Evolutionary conservation across 805 yeast species (phyloP), one percentile per base, ranked within the genome.

Genomic region (Suhomyces emberorum): DNA sequence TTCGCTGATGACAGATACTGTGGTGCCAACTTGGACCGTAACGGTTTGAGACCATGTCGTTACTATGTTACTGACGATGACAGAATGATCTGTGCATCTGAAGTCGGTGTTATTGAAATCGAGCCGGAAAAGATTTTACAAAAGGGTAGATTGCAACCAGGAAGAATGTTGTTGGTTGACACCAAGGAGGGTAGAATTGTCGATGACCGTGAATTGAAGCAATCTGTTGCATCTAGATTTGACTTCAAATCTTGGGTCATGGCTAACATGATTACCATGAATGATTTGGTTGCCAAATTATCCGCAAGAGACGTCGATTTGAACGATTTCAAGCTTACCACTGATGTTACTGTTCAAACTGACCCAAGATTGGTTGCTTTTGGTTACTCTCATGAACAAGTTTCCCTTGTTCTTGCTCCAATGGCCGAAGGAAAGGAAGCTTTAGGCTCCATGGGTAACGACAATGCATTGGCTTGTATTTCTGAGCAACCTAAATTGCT

Each of bases 391-490:
- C 83, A 82, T 53, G 98, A 91, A 66, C 98, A 91, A 65, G 73
- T 89, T 42, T 75, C 87, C 27, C 62, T 87, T 38, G 67, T 93
- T 28, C 70, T 91, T 49, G 93, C 84, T 6, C 98, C 98, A 44
- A 93, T 91, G 98, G 97, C 95, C 28, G 83, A 79, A 48, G 96
- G 91, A 43, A 91, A 89, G 58, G 98, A 91, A 67, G 88, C 97
- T 9, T 73, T 91, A 35, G 98, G 98, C 12, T 89, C 97, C 14
- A 91, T 91, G 98, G 98, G 98, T 72, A 91, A 91, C 57, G 98
- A 91, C 58, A 80, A 93, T 34, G 95, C 98, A 9, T 72, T 91
- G 47, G 98, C 98, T 0, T 93, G 98, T 65, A 69, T 91, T 49
- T 83, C 95, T 25, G 91, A 86, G 57, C 95, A 88, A 64, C 98